Base-by-base conservation (phyloP, 2,329 filamentous ascomycete species). In the Phyllosticta capitalensis region DNA sequence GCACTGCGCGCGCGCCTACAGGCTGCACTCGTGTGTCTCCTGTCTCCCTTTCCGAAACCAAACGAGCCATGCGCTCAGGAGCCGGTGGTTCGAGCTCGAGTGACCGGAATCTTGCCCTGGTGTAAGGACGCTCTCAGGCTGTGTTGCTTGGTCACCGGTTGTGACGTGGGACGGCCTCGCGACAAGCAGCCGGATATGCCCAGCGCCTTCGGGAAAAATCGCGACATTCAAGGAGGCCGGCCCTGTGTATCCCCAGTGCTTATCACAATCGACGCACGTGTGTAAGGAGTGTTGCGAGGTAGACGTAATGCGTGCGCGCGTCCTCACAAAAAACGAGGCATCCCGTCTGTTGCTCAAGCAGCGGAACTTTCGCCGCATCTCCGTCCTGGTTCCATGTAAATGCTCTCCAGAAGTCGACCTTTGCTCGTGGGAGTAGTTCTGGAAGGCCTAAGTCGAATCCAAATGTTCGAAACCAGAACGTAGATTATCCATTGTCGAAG, bases 61-160 rank as follows among this genome's bases (percentile, higher is more conserved):
- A 45, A 45, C 33, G 33, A 45, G 14, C 14, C 14, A n/a, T 4
- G 38, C 14, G 38, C 38, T 45, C 38, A 45, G 38, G 56, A 58
- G 57, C 50, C 54, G 57, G 57, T 59, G 57, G 57, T 59, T 59
- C 57, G 57, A 59, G 20, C 53, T 55, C 54, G 57, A 59, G 38
- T 55, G 57, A 58, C 56, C 56, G 50, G 19, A 45, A n/a, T 19
- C 5, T 45, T 6, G 17, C 38, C n/a, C 24, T 26, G 24, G 24
- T 4, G 4, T 7, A 26, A 26, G 24, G 7, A 26, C 24, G 38
- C 38, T n/a, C 7, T 19, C 38, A 38, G 33, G 33, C 9, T 26
- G 24, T 26, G 17, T 52, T 24, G n/a, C 26, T 52, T 52, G 26
- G 24, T 20, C 38, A 26, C 28, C 51, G 22, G 24, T 54, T 33